Base-by-base conservation (phyloP, 768 basidiomycete genomes). In the Hortiboletus campestris region DNA sequence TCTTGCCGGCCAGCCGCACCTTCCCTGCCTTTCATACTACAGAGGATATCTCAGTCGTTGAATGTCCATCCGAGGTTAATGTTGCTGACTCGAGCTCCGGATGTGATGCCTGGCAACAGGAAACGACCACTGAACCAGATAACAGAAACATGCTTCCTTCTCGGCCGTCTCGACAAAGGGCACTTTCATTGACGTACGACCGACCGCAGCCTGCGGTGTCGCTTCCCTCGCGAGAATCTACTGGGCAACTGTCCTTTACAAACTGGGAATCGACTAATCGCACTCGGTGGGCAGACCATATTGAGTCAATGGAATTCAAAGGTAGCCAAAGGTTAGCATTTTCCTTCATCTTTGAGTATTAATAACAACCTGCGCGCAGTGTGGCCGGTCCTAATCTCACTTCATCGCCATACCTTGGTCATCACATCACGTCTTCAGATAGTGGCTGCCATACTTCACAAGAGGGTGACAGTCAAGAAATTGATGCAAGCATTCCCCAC, bases 401-500 rank as follows among this genome's bases (percentile, higher is more conserved):
- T 10, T 57, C 60, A 20, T 62, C 63, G 4, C 62, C 58, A 6
- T 59, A 56, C 17, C 53, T 60, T 48, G 51, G 32, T 19, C 50
- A 34, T 36, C 59, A 38, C 20, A 46, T 65, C 10, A 34, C 52
- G 29, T 60, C 65, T 25, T 63, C 65, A 11, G 62, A 67, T 32
- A 63, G 63, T 25, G 58, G 51, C 12, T 56, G 31, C 35, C 50
- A 55, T 28, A 25, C 49, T 56, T 51, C 54, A 12, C 58, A 34
- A 45, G 57, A 64, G 42, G 66, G 63, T 32, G 67, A 70, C 19
- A 65, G 53, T 40, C 76, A 77, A 49, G 80, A 78, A 48, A 52
- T 79, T 13, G 77, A 59, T 51, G 25, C 49, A 38, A 45, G 69
- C 49, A 66, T 79, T 48, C 73, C 76, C 14, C 67, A 66, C 13